Base-by-base conservation (phyloP, 768 basidiomycete species). In the Tremella mesenterica region DNA sequence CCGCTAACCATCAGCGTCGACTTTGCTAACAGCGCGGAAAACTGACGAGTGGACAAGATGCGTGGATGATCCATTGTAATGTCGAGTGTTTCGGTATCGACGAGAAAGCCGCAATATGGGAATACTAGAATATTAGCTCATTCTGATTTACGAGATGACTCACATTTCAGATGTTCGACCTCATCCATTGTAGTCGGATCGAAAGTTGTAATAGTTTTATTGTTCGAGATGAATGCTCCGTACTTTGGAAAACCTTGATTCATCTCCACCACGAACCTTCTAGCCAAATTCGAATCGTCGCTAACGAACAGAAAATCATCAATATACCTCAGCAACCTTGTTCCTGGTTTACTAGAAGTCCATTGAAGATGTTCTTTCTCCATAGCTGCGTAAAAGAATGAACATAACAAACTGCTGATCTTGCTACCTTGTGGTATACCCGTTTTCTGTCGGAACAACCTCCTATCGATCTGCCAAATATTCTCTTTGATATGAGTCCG, bases 351-450 rank as follows among this genome's bases (percentile, higher is more conserved):
- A 20, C 7, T 53, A 3, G 20, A n/a, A 16, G 79, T 79, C 57
- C 74, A 78, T 2, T 58, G 51, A 8, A 85, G 83, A 33, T 74
- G 71, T 6, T 65, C 75, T 27, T 75, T 79, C 72, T 97, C 95
- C 55, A 99, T 77, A 65, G 93, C 85, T 5, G 89, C 92, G 60
- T 96, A 99, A 70, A 88, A 95, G 73, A 92, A 63, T n/a, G 86
- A 85, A 70, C 95, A 99, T 1, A 99, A 75, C n/a, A 97, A 67
- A 0, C 86, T 80, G 6, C 91, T 95, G n/a, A 97, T 75, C n/a
- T 91, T 82, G 2, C 92, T 96, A 20, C 95, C 95, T 72, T 99
- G 95, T 0, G 95, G 93, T 21, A 99, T 99, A 2, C 95, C 95
- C 26, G 88, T 81, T n/a, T 79, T 81, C 72, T 99, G 95, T 12